These are phyloP conservation scores for Xylaria sp. DNA, from an alignment of 2,329 filamentous ascomycete genomes.

Conservation along the genomic window DNA sequence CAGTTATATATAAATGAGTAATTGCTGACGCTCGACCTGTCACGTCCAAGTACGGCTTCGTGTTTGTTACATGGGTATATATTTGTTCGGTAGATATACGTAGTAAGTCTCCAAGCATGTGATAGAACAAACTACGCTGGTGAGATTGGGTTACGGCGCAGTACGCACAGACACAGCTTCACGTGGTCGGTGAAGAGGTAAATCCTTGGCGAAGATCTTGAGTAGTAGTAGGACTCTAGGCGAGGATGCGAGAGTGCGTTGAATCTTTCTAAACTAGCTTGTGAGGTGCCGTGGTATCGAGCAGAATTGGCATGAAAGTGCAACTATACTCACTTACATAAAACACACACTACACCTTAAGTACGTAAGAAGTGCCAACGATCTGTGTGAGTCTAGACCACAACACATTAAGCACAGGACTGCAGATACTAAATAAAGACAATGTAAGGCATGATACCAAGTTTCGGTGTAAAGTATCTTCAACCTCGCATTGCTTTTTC, in stretches of 20 bases:
- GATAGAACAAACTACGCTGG: constrained; percentile 3
- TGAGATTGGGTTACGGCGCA: constrained; percentile 10
- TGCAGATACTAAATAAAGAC: background rate
- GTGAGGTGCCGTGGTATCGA: background rate
- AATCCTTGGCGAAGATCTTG: constrained; percentile 21
- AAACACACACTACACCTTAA: background rate
- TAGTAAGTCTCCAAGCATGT: constrained; percentile 19
- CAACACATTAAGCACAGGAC: background rate
- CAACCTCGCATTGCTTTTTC: background rate
- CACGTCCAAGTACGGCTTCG: too few species aligned
- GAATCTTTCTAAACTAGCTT: background rate
- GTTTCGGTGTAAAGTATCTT: background rate
- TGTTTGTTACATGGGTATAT: too few species aligned
- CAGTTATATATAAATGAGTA: background rate
- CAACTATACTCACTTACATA: background rate
- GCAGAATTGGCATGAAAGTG: background rate
- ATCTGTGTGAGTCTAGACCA: constrained; percentile 4
- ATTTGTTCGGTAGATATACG: background rate
- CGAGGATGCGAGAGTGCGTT: background rate
- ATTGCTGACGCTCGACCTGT: background rate
- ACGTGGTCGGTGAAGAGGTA: constrained; percentile 19
- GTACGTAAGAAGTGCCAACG: too few species aligned
- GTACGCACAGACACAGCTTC: constrained; percentile 5
- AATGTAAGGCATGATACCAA: background rate
- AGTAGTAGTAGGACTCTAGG: background rate